Evolutionary conservation across 768 basidiomycete genomes (phyloP).

Genomic region (Russula lepida): DNA sequence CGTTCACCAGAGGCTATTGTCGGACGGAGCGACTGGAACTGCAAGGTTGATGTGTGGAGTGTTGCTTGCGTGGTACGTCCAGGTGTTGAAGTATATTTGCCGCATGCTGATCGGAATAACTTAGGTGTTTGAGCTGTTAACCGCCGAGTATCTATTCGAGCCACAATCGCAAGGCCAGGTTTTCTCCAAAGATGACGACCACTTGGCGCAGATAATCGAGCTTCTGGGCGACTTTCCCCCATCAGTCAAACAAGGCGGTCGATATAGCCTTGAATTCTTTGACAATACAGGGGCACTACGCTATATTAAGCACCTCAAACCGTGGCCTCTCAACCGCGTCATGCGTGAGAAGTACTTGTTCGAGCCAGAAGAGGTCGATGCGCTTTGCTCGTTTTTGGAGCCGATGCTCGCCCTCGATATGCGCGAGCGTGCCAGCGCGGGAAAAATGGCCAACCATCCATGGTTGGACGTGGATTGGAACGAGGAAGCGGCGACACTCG

Average conservation of each 20-base stretch:
- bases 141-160: conserved; percentile 89
- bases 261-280: conserved; percentile 79
- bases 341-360: conserved; percentile 87
- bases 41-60: conserved; percentile 84
- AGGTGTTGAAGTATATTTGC: background rate
- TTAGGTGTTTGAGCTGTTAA: conserved; percentile 80
- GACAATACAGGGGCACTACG: conserved; percentile 58
- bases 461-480: conserved; percentile 49
- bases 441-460: conserved; percentile 62
- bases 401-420: conserved; percentile 73
- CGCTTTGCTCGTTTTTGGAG: conserved; percentile 57
- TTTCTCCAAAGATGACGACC: conserved; percentile 91
- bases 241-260: conserved; percentile 74
- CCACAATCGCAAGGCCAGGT: conserved; percentile 73
- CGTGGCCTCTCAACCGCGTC: conserved; percentile 75
- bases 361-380: conserved; percentile 45
- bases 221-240: conserved; percentile 71
- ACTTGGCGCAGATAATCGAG: conserved; percentile 93
- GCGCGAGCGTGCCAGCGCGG: conserved; percentile 57
- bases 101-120: background rate
- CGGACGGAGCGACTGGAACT: conserved; percentile 79
- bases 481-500: conserved; percentile 26
- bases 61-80: conserved; percentile 72
- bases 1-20: conserved; percentile 91
- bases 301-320: conserved; percentile 66